These are phyloP conservation scores for Aplosporella prunicola DNA, from an alignment of 2,329 filamentous ascomycete species.

Conservation along the genomic window DNA sequence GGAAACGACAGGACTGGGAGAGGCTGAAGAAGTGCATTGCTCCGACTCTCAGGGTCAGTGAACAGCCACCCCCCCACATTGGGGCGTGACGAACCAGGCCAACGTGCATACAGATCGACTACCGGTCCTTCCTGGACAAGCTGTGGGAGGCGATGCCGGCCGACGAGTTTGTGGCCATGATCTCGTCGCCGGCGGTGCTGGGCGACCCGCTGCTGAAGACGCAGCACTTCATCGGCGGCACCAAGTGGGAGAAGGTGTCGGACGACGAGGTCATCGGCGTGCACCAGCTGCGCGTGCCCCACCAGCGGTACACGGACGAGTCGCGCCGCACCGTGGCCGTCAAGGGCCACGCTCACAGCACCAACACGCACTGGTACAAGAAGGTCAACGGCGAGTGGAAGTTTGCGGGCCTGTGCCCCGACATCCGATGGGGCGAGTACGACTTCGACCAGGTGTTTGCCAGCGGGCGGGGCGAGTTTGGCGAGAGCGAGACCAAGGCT, in stretches of 20 bases:
- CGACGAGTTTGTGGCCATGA: conserved; percentile 44
- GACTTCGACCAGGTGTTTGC: conserved; percentile 48
- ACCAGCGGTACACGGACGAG: conserved; percentile 46
- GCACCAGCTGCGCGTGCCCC: conserved; percentile 50
- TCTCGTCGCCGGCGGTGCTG: conserved; percentile 43
- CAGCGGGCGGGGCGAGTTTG: conserved; percentile 37
- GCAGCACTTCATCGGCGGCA: conserved; percentile 48
- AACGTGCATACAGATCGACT: conserved; percentile 52
- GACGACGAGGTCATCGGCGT: conserved; percentile 42
- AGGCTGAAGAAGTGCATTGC: conserved; percentile 53
- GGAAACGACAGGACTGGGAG: conserved; percentile 49
- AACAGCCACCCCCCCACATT: no score
- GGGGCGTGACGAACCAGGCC: no score
- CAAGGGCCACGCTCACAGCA: conserved; percentile 49
- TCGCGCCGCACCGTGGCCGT: conserved; percentile 37
- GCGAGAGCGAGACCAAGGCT: conserved; percentile 30
- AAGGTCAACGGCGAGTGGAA: conserved; percentile 51
- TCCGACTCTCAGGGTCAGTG: conserved; percentile 44
- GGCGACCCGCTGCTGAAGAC: conserved; percentile 46
- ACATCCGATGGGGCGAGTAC: conserved; percentile 47
- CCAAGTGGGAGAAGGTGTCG: conserved; percentile 41
- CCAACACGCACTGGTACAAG: conserved; percentile 46
- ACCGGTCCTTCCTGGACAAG: conserved; percentile 49
- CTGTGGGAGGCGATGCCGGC: conserved; percentile 49
- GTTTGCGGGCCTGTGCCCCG: conserved; percentile 46